These are phyloP conservation scores for Phycomyces blakesleeanus DNA, from an alignment of 192 early-diverging fungal genomes.

Conservation along the genomic window DNA sequence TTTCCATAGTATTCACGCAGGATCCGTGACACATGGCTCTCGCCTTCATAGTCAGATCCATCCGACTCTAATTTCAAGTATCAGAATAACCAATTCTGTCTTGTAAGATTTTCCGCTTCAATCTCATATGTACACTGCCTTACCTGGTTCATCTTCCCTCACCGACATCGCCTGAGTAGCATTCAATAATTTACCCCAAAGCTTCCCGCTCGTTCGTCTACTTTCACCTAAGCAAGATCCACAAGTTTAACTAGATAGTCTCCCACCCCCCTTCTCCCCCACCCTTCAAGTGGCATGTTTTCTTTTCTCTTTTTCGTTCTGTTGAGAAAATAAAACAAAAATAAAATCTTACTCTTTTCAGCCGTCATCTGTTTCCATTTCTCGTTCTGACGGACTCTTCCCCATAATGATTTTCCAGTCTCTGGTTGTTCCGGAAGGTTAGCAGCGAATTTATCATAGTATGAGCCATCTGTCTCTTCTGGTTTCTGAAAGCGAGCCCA, in stretches of 20 bases:
- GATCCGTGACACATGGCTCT: conserved; percentile 49
- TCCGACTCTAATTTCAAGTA: conserved; percentile 45
- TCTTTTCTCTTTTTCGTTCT: not conserved
- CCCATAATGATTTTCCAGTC: conserved; percentile 26
- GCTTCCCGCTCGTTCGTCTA: not conserved
- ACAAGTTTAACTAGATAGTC: no score
- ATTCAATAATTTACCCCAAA: conserved; percentile 31
- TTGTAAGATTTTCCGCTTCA: no score
- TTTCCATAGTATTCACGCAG: conserved; percentile 49
- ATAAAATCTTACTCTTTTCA: conserved; percentile 11
- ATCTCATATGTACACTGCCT: not conserved
- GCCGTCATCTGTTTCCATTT: conserved; percentile 22
- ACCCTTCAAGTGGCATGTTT: not conserved
- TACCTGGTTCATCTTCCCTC: conserved; percentile 24
- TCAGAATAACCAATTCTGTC: no score
- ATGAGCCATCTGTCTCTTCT: not conserved
- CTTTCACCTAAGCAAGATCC: not conserved
- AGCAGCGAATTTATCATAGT: not conserved
- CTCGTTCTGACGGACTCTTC: conserved; percentile 24
- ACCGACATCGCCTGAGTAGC: conserved; percentile 22
- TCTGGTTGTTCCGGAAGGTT: not conserved
- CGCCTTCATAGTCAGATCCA: conserved; percentile 48
- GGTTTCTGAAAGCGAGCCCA: not conserved
- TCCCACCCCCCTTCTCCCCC: not conserved
- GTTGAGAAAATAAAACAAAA: no score